phyloP scores from a whole-genome alignment of 2,329 filamentous ascomycete species.

The Annulohypoxylon truncatum region DNA sequence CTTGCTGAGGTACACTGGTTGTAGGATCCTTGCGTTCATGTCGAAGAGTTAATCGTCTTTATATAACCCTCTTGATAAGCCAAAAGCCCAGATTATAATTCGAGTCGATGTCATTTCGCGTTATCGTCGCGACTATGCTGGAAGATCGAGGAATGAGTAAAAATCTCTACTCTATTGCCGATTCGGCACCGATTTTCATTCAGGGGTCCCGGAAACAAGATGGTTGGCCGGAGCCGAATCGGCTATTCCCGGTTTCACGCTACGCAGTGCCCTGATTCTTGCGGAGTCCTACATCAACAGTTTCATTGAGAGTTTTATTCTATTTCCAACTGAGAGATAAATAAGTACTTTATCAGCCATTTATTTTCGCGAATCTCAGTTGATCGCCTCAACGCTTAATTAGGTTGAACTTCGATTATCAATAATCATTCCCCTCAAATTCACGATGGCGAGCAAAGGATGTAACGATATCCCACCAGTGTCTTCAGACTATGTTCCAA shows the following conservation, averaged over 20 bases:
- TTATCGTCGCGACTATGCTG: background rate
- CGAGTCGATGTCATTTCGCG: no score
- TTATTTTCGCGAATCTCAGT: no score
- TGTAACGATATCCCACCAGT: slow-evolving; percentile 54
- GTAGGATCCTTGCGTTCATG: no score
- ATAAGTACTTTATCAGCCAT: background rate
- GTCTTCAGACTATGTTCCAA: slow-evolving; percentile 53
- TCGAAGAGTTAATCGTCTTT: no score
- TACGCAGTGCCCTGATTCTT: background rate
- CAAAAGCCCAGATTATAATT: background rate
- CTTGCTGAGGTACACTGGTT: no score
- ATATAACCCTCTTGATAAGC: background rate
- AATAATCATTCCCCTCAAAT: background rate
- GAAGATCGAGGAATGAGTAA: background rate
- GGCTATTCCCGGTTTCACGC: slow-evolving; percentile 1
- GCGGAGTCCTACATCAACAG: background rate
- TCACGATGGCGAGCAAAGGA: slow-evolving; percentile 38
- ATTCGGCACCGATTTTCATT: slow-evolving; percentile 11
- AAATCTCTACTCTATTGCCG: background rate
- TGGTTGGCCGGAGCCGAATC: slow-evolving; percentile 25
- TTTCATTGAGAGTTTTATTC: no score
- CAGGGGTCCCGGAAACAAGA: background rate
- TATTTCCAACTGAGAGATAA: background rate
- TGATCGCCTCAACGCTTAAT: background rate
- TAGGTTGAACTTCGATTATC: background rate